Percentiles rank a stretch among this genome's conserved stretches.
These are phyloP conservation scores for Lojkania enalia DNA, from an alignment of 2,329 filamentous ascomycete species.

Conservation along the genomic window DNA sequence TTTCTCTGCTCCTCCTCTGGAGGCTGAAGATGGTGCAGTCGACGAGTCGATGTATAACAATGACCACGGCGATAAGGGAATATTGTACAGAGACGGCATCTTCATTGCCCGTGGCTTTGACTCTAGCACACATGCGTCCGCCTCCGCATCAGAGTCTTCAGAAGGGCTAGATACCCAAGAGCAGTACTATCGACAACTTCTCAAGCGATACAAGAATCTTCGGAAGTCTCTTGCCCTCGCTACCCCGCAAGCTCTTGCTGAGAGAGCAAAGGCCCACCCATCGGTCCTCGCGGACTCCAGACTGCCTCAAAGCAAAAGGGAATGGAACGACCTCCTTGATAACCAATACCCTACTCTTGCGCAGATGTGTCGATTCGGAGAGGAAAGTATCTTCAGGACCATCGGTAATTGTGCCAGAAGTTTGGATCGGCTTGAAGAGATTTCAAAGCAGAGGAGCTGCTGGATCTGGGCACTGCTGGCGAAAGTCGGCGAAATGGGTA, in stretches of 20 bases:
- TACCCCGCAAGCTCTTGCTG: conserved; percentile 58
- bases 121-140: conserved; percentile 12
- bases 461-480: conserved; percentile 88
- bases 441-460: conserved; percentile 69
- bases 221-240: conserved; percentile 62
- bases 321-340: conserved; percentile 36
- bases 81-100: conserved; percentile 76
- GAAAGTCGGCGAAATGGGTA: conserved; percentile 71
- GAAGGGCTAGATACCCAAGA: conserved; percentile 54
- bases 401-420: conserved; percentile 66
- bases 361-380: conserved; percentile 60
- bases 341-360: conserved; percentile 50
- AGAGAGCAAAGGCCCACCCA: conserved; percentile 11
- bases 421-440: conserved; percentile 60
- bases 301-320: conserved; percentile 42
- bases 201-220: conserved; percentile 66
- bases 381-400: conserved; percentile 66
- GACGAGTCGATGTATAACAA: conserved; percentile 53
- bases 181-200: conserved; percentile 69
- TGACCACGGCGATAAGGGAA: conserved; percentile 59
- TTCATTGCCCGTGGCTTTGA: conserved; percentile 63
- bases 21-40: conserved; percentile 13
- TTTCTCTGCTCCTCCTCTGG: conserved; percentile 57
- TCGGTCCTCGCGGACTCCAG: conserved; percentile 9
- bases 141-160: conserved; percentile 9